Evolutionary conservation across 148 eudicot species (phyloP), one percentile per base, ranked within the genome.

Genomic region (Tetragonia tetragonoides): DNA sequence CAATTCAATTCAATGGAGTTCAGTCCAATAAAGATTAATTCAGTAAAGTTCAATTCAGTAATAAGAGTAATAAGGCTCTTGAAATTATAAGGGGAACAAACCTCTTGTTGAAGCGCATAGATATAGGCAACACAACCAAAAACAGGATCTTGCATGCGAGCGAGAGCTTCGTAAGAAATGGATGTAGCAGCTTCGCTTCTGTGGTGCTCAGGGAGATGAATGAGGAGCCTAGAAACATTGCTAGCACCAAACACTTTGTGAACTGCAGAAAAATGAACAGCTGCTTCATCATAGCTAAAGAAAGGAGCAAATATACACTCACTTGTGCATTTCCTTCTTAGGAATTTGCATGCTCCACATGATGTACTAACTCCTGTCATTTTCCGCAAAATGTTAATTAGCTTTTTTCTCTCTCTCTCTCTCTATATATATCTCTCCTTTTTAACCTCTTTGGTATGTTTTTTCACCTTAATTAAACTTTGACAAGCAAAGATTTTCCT

Each of bases 241-340:
- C 98, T 93, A 2, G 98, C 96, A 10, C 98, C 96, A 37, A 93
- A 93, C 60, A 93, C 94, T 82, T 88, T 90, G 75, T 93, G 98
- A 54, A 93, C 93, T 3, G 94, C 93, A 2, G 86, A 88, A 68
- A 93, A 93, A 72, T 89, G 90, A 4, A 64, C 38, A 3, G 87
- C 77, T 39, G 91, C 97, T 70, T 91, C 87, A 16, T 90, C 88
- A 69, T 93, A 89, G 49, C 85, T 61, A 81, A 86, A 91, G 77
- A 88, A 89, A 79, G 97, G 93, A 21, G 90, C 88, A 85, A 91
- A 93, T 0, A 89, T 85, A 79, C 98, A 93, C 39, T 90, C 94
- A 28, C 34, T 84, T 16, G 85, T 84, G 80, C 98, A 93, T 73
- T 84, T 91, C 54, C 95, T 88, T 66, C 95, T 91, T 64, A 93